phyloP scores from a whole-genome alignment of 805 yeast species.

The Myxozyma monticola region DNA sequence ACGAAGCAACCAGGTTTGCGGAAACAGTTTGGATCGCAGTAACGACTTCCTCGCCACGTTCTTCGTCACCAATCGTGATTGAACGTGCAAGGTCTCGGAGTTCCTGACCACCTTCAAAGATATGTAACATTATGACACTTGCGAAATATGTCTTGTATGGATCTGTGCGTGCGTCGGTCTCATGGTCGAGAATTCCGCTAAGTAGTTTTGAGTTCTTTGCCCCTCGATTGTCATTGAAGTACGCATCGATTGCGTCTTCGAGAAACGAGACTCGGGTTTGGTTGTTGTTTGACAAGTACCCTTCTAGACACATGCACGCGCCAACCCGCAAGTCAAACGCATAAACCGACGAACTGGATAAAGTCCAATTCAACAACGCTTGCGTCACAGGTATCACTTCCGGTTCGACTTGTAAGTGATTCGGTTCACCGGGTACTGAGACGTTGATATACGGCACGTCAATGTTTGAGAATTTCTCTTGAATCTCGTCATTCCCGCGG shows the following conservation, averaged over 20 bases:
- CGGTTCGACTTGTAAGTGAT: slow-evolving; percentile 36
- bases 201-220: slow-evolving; percentile 58
- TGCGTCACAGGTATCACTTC: slow-evolving; percentile 63
- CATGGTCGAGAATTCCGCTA: slow-evolving; percentile 70
- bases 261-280: slow-evolving; percentile 65
- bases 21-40: slow-evolving; percentile 72
- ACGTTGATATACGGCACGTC: slow-evolving; percentile 95
- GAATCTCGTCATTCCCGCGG: slow-evolving; percentile 63
- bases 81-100: slow-evolving; percentile 50
- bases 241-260: slow-evolving; percentile 55
- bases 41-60: slow-evolving; percentile 64
- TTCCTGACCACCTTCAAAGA: slow-evolving; percentile 57
- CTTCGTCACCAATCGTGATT: slow-evolving; percentile 55
- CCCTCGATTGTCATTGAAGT: slow-evolving; percentile 19
- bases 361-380: slow-evolving; percentile 80
- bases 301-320: slow-evolving; percentile 62
- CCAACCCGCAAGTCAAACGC: slow-evolving; percentile 78
- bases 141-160: slow-evolving; percentile 91
- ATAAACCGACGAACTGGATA: slow-evolving; percentile 78
- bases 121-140: slow-evolving; percentile 58
- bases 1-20: slow-evolving; percentile 66
- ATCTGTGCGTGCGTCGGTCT: slow-evolving; percentile 67
- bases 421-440: slow-evolving; percentile 45
- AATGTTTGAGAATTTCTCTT: slow-evolving; percentile 68
- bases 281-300: slow-evolving; percentile 64